Evolutionary conservation across 1,284 basidiomycete species (phyloP), one percentile per base, ranked within the genome.

Genomic region (Tetrapyrgos nigripes): DNA sequence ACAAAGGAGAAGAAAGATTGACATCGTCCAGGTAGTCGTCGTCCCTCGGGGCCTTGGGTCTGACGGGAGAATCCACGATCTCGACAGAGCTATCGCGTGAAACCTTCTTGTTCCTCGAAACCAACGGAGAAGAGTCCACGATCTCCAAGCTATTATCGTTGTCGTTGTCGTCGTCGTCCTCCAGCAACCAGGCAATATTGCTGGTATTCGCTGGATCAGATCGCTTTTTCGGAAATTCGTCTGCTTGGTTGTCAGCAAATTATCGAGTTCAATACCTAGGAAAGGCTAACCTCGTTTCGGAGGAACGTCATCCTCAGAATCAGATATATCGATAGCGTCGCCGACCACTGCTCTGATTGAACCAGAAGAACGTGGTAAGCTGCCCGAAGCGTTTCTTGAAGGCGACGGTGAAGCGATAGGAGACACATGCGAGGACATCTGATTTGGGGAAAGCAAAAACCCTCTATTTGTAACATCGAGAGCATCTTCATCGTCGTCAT

Each of bases 91-190:
- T 56, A 37, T 66, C 63, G 10, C 23, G 28, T 31, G 27, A 17
- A 6, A 40, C 37, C n/a, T 26, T 40, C 9, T 29, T 21, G n/a
- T 50, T 40, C 43, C 33, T 35, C 14, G 4, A 27, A 45, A 23
- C 28, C 2, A 70, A 51, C 8, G 83, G 85, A 0, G 84, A 80
- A 21, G 84, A 86, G 49, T 75, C 71, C 10, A 82, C 53, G 43
- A 88, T 79, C 53, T 81, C 76, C 58, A 88, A 73, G n/a, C n/a
- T n/a, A n/a, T n/a, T n/a, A 49, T 79, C 75, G 3, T 75, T 76
- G 3, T 81, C 80, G 55, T 83, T 82, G 53, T 86, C 83, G 50
- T 87, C 86, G 45, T 85, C 86, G 50, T 86, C 85, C 11, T 90
- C 71, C 23, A 57, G 19, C 27, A 90, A 74, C 88, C 88, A 90